Percentiles rank a stretch among this genome's conserved stretches.
Evolutionary conservation across 306 rosid genomes (phyloP).

Genomic region (Quercus bicolor): DNA sequence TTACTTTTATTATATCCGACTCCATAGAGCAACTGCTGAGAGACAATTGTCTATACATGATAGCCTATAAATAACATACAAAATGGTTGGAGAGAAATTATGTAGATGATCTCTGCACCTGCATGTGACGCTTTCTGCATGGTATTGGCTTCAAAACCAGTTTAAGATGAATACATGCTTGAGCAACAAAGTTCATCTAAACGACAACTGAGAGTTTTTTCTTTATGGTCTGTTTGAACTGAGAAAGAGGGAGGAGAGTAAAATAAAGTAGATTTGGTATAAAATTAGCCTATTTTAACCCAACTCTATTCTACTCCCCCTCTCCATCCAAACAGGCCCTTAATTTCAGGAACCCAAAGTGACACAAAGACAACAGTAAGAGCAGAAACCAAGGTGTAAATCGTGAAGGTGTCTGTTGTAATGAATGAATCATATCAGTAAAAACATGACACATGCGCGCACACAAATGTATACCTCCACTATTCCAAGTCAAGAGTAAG

Average conservation of each 20-base stretch:
- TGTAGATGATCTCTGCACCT: not conserved
- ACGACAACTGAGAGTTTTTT: constrained; percentile 61
- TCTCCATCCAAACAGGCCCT: constrained; percentile 19
- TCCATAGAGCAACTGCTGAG: not conserved
- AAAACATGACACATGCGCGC: not conserved
- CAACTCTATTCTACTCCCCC: too few relatives aligned
- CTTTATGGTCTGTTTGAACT: too few relatives aligned
- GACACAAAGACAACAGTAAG: constrained; percentile 49
- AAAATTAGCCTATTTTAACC: too few relatives aligned
- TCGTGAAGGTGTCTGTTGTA: constrained; percentile 58
- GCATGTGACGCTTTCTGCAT: not conserved
- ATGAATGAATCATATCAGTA: not conserved
- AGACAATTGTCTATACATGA: not conserved
- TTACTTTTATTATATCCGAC: not conserved
- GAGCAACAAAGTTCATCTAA: constrained; percentile 41
- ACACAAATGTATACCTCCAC: constrained; percentile 45
- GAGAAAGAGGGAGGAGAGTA: too few relatives aligned
- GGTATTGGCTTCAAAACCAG: not conserved
- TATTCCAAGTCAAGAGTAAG: constrained; percentile 70
- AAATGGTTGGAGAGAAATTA: not conserved
- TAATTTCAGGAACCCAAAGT: constrained; percentile 76
- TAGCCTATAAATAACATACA: not conserved
- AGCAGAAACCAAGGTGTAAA: constrained; percentile 50
- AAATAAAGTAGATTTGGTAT: too few relatives aligned
- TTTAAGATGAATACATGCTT: not conserved